These are phyloP conservation scores for Oldenlandia corymbosa DNA, from an alignment of 257 asterid genomes.

Conservation along the genomic window DNA sequence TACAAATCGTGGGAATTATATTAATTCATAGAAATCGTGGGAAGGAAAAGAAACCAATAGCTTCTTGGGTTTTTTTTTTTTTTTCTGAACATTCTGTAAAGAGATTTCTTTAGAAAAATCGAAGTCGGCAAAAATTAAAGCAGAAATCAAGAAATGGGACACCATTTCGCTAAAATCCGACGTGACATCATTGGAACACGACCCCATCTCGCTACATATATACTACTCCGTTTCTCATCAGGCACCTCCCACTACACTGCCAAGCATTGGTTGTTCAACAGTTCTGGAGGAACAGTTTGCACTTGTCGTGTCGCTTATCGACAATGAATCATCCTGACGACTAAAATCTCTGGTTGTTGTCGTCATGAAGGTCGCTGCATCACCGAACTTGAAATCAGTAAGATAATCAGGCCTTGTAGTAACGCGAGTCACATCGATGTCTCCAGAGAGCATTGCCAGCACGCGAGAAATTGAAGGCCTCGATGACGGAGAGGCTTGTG, in stretches of 20 bases:
- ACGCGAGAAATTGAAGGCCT: constrained; percentile 26
- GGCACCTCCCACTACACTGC: constrained; percentile 3
- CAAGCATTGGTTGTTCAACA: constrained; percentile 4
- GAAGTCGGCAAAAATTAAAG: no score
- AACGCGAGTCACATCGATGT: constrained; percentile 7
- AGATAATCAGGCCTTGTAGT: constrained; percentile 22
- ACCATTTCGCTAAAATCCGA: no score
- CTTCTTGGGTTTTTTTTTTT: no score
- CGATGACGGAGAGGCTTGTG: constrained; percentile 20
- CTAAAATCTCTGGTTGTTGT: background rate
- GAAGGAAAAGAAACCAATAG: no score
- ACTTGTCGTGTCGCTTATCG: background rate
- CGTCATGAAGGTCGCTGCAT: constrained; percentile 12
- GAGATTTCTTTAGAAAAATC: no score
- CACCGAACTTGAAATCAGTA: constrained; percentile 18
- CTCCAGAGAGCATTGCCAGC: constrained; percentile 23
- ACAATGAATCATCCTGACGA: background rate
- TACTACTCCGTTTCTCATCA: background rate
- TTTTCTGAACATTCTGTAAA: no score
- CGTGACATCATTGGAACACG: no score
- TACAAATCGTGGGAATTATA: no score
- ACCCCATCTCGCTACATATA: no score
- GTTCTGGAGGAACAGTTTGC: background rate
- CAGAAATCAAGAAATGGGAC: no score
- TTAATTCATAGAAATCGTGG: no score